Base-by-base conservation (phyloP, 495 filamentous ascomycete genomes). In the Bacidia gigantensis region DNA sequence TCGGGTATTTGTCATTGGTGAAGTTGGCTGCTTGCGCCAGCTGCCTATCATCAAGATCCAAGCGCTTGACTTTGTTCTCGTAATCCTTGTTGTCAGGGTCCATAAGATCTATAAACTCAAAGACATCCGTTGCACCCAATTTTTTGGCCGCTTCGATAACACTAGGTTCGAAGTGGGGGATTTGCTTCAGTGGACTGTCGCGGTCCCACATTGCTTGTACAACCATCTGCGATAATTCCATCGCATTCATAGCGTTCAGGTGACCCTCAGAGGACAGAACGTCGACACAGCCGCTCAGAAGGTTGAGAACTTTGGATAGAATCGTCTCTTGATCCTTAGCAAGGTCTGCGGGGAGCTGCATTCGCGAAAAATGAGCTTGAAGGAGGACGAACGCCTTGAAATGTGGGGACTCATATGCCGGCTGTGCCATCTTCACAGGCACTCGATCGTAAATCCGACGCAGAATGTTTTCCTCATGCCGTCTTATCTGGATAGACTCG, bases 191-290 rank as follows among this genome's bases (percentile, higher is more conserved):
- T 43, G 93, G 88, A 56, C 85, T 92, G 66, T 99, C 92, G 21
- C 88, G 84, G 70, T 97, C 89, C 92, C 92, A 99, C 86, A 96
- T 95, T 25, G 86, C 89, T 67, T 99, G 92, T 18, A 99, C 89
- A 51, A 90, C 85, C 92, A 99, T 99, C 67, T 99, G 92, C 21
- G 88, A 94, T 82, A 99, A 85, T 67, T 99, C 92, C 92, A 99
- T 99, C 23, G 93, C 92, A 59, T 81, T 87, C 82, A 95, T 92
- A 51, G 92, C 90, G 62, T 97, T 99, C 47, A 97, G 68, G 55
- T 97, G 89, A 45, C 90, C 93, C 51, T 97, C 89, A 3, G 90
- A 96, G 9, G 88, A 94, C 43, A 99, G 78, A 11, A 99, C 87
- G 63, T 99, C 92, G 12, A 97, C 92, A 61, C 78, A 84, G 25